These are phyloP conservation scores for Pleurozium schreberi DNA, from an alignment of 225 moss, liverwort and hornwort species.

Conservation along the genomic window DNA sequence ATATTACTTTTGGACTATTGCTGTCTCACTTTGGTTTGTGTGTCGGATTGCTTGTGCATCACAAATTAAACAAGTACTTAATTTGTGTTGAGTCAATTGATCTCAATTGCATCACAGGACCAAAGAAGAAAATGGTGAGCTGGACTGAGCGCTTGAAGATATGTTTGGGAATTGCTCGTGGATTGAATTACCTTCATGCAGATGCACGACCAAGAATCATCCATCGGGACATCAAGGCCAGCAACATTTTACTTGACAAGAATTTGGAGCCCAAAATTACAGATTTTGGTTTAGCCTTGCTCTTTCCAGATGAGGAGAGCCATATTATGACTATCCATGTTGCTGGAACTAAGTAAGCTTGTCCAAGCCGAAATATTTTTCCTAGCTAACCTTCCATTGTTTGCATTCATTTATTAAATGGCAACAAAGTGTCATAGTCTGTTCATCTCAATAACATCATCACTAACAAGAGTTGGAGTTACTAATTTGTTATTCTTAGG, in stretches of 20 bases:
- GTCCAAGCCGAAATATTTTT: too few relatives aligned
- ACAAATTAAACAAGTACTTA: rapidly evolving
- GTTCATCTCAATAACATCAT: too few relatives aligned
- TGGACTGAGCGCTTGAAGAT: not conserved
- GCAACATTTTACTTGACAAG: not conserved
- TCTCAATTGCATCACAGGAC: not conserved
- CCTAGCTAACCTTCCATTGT: too few relatives aligned
- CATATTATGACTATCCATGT: not conserved
- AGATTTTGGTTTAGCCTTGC: not conserved
- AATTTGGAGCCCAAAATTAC: not conserved
- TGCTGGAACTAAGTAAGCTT: not conserved
- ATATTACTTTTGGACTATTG: not conserved
- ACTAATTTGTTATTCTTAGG: too few relatives aligned
- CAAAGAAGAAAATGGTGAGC: not conserved
- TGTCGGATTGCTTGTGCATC: rapidly evolving
- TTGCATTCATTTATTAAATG: too few relatives aligned
- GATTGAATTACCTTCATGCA: not conserved
- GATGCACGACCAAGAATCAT: not conserved
- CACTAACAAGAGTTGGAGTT: rapidly evolving
- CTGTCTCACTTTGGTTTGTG: not conserved
- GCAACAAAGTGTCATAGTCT: too few relatives aligned
- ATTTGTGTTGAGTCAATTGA: not conserved
- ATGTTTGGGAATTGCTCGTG: not conserved
- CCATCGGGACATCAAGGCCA: not conserved
- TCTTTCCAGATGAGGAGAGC: not conserved